Percentiles rank a stretch among this genome's conserved stretches.
phyloP scores from a whole-genome alignment of 2,329 filamentous ascomycete species.

The Colletotrichum truncatum region DNA sequence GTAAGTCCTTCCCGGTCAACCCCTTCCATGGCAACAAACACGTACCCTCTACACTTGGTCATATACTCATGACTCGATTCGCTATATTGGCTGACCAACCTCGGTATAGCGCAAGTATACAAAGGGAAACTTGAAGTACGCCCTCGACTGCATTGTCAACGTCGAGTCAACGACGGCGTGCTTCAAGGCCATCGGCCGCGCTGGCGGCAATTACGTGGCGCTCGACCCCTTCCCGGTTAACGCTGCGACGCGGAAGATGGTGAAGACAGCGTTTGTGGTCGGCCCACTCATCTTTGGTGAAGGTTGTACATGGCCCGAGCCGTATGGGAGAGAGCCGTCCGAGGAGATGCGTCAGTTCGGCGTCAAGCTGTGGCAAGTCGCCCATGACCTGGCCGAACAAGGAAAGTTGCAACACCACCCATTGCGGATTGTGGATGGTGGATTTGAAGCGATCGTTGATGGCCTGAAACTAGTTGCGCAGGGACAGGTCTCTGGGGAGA shows the following conservation, averaged over 20 bases:
- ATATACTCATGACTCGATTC: too few species aligned
- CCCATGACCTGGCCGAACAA: slow-evolving; percentile 26
- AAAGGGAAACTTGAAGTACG: slow-evolving; percentile 20
- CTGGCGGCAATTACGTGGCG: slow-evolving; percentile 35
- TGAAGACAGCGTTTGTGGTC: slow-evolving; percentile 40
- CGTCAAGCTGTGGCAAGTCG: slow-evolving; percentile 10
- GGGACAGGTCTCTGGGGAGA: too few species aligned
- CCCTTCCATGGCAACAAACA: too few species aligned
- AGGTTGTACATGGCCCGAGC: slow-evolving; percentile 30
- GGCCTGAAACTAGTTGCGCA: too few species aligned
- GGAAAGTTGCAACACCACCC: slow-evolving; percentile 29
- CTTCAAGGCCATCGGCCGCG: slow-evolving; percentile 35
- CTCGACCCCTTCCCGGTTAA: neutral
- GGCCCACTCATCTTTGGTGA: slow-evolving; percentile 37
- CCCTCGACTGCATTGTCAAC: slow-evolving; percentile 46
- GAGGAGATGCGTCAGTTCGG: slow-evolving; percentile 12
- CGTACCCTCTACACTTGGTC: too few species aligned
- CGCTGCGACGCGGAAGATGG: neutral
- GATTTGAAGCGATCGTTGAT: too few species aligned
- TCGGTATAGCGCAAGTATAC: neutral
- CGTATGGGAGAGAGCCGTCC: slow-evolving; percentile 29
- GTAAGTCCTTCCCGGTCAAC: too few species aligned
- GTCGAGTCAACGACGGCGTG: slow-evolving; percentile 38
- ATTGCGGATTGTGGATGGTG: too few species aligned
- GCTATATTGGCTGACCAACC: too few species aligned